Percentiles rank a stretch among this genome's conserved stretches.
Evolutionary conservation across 2,329 filamentous ascomycete species (phyloP).

Genomic region (Intubia oerlemansii): DNA sequence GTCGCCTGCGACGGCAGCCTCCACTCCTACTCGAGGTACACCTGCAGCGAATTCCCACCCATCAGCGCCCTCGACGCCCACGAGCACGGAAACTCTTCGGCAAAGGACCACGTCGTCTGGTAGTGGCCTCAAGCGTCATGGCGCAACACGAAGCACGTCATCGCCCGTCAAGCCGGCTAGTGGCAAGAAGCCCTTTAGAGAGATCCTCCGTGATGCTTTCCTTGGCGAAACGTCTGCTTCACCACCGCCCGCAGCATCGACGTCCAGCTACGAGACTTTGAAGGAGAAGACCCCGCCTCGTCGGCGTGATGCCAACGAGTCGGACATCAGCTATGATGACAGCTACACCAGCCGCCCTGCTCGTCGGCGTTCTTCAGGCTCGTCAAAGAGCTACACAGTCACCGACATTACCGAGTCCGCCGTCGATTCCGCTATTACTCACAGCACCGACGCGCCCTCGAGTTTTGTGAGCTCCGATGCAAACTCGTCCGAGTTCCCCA

Average conservation of each 20-base stretch:
- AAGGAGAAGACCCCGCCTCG: no score
- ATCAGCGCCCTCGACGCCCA: no score
- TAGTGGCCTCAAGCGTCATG: constrained; percentile 29
- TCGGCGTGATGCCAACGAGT: no score
- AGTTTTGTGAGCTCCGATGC: constrained; percentile 5
- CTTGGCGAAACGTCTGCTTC: constrained; percentile 32
- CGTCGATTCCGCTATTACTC: constrained; percentile 9
- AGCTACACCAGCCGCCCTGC: constrained; percentile 9
- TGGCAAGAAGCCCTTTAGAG: constrained; percentile 29
- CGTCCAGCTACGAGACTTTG: no score
- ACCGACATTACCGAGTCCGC: constrained; percentile 11
- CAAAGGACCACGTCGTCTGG: constrained; percentile 5
- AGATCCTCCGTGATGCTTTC: constrained; percentile 39
- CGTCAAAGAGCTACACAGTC: constrained; percentile 10
- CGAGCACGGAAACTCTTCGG: no score
- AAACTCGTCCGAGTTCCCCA: constrained; percentile 8
- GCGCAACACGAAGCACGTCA: constrained; percentile 28
- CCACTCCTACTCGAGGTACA: no score
- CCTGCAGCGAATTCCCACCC: no score
- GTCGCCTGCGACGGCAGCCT: no score
- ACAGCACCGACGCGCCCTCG: constrained; percentile 7
- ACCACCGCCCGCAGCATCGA: constrained; percentile 20
- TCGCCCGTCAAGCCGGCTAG: constrained; percentile 23
- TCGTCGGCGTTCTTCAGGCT: constrained; percentile 14
- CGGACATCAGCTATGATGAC: constrained; percentile 7